These are phyloP conservation scores for Paecilomyces formosus DNA, from an alignment of 2,329 filamentous ascomycete genomes.

Conservation along the genomic window DNA sequence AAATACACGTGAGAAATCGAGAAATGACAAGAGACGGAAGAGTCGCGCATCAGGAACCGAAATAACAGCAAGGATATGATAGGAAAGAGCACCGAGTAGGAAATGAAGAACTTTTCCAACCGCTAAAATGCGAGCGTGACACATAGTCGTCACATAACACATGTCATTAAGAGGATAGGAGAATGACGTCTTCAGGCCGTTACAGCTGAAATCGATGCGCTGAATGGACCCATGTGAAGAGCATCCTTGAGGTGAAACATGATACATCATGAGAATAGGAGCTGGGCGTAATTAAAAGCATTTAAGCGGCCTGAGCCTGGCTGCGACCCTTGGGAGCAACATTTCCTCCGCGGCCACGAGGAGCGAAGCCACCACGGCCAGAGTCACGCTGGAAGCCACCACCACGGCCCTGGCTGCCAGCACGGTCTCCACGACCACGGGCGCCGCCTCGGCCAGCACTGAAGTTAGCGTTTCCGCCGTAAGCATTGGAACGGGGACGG, in stretches of 20 bases:
- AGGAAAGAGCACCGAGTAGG: constrained; percentile 17
- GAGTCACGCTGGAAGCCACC: constrained; percentile 64
- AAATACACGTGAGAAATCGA: constrained; percentile 15
- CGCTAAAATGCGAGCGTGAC: constrained; percentile 35
- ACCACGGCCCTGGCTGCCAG: constrained; percentile 56
- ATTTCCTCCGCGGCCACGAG: constrained; percentile 58
- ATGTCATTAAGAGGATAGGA: constrained; percentile 24
- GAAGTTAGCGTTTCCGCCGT: constrained; percentile 59
- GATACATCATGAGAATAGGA: constrained; percentile 12
- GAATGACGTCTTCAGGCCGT: constrained; percentile 26
- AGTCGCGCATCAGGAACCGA: constrained; percentile 12
- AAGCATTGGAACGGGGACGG: constrained; percentile 64
- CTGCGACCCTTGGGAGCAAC: constrained; percentile 40
- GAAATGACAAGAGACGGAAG: constrained; percentile 14
- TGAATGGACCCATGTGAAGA: constrained; percentile 6
- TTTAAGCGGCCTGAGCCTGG: constrained; percentile 38
- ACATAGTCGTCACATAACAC: constrained; percentile 29
- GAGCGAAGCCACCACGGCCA: constrained; percentile 59
- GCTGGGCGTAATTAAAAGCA: constrained; percentile 4
- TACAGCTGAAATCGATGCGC: constrained; percentile 7
- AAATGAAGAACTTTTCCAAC: constrained; percentile 34
- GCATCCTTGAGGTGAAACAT: constrained; percentile 14
- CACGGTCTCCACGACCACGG: constrained; percentile 62
- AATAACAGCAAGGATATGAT: constrained; percentile 14
- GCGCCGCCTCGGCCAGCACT: constrained; percentile 55